These are phyloP conservation scores for Skeletonema grethae DNA, from an alignment of 108 stramenopile species.

Conservation along the genomic window DNA sequence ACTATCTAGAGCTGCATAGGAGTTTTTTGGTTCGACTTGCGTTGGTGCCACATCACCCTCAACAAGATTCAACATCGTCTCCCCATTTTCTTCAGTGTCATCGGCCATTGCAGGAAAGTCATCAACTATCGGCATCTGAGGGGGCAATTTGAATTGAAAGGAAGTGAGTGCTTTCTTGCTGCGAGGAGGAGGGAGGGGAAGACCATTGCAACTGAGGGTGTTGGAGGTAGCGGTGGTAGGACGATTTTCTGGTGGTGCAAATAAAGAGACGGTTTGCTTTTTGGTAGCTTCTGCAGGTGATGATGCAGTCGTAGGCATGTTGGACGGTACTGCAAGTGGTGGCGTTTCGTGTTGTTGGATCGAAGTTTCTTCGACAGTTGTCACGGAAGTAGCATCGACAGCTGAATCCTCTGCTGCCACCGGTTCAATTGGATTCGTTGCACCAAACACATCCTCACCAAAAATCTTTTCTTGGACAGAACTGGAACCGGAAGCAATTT, in stretches of 20 bases:
- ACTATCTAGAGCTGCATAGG: not conserved
- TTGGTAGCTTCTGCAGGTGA: not conserved
- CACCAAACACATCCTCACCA: no score
- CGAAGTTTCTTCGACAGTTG: constrained; percentile 4
- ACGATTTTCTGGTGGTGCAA: not conserved
- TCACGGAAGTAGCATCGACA: not conserved
- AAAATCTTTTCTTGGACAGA: no score
- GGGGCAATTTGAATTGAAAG: constrained; percentile 11
- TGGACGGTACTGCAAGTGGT: constrained; percentile 1
- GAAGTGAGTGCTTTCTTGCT: not conserved
- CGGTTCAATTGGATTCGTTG: not conserved
- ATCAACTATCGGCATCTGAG: constrained; percentile 19
- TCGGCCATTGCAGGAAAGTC: constrained; percentile 18
- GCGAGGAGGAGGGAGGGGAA: not conserved
- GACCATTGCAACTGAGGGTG: not conserved
- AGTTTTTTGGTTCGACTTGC: not conserved
- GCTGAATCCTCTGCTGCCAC: not conserved
- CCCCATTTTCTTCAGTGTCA: not conserved
- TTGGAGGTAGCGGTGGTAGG: not conserved
- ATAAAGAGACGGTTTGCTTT: not conserved
- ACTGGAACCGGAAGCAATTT: no score
- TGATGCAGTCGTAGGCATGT: not conserved
- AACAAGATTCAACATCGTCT: not conserved
- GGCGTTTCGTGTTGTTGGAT: not conserved
- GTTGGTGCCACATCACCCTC: not conserved